These are phyloP conservation scores for Opeltia flavorubescens DNA, from an alignment of 495 filamentous ascomycete genomes.

Conservation along the genomic window DNA sequence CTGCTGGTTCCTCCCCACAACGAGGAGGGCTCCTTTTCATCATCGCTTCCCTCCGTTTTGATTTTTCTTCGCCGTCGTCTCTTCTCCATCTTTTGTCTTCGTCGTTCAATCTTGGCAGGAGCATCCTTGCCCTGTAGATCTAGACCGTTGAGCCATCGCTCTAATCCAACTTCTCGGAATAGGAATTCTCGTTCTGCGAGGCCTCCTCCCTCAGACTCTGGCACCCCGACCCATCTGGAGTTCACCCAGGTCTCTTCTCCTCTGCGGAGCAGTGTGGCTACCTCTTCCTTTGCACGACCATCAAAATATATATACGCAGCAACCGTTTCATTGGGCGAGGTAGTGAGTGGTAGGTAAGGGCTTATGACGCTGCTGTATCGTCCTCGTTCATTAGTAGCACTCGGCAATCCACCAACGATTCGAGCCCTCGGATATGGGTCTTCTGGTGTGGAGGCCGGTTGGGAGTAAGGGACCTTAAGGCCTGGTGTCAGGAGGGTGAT, in stretches of 20 bases:
- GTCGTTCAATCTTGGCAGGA: slow-evolving; percentile 75
- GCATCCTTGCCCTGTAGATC: slow-evolving; percentile 81
- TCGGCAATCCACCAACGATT: slow-evolving; percentile 57
- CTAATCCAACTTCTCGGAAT: slow-evolving; percentile 92
- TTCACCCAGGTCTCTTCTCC: slow-evolving; percentile 99
- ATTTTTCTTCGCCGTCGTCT: slow-evolving; percentile 54
- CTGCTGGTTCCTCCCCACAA: slow-evolving; percentile 18
- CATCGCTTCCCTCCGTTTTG: slow-evolving; percentile 30
- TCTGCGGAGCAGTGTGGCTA: slow-evolving; percentile 79
- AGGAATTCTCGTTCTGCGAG: slow-evolving; percentile 94
- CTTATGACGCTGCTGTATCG: slow-evolving; percentile 45
- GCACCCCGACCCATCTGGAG: slow-evolving; percentile 91
- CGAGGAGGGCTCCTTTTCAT: slow-evolving; percentile 29
- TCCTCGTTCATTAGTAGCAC: slow-evolving; percentile 37
- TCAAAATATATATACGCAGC: slow-evolving; percentile 99
- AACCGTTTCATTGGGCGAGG: slow-evolving; percentile 85
- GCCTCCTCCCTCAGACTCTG: slow-evolving; percentile 78
- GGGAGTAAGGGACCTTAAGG: slow-evolving; percentile 77
- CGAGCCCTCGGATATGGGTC: slow-evolving; percentile 67
- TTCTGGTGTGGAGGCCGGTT: slow-evolving; percentile 55
- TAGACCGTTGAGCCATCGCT: slow-evolving; percentile 88
- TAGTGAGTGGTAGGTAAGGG: slow-evolving; percentile 79
- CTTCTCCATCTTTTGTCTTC: slow-evolving; percentile 78
- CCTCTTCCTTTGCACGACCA: slow-evolving; percentile 87
- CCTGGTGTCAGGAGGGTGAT: slow-evolving; percentile 88